These are phyloP conservation scores for Fusarium xyrophilum DNA, from an alignment of 2,329 filamentous ascomycete species.

Conservation along the genomic window DNA sequence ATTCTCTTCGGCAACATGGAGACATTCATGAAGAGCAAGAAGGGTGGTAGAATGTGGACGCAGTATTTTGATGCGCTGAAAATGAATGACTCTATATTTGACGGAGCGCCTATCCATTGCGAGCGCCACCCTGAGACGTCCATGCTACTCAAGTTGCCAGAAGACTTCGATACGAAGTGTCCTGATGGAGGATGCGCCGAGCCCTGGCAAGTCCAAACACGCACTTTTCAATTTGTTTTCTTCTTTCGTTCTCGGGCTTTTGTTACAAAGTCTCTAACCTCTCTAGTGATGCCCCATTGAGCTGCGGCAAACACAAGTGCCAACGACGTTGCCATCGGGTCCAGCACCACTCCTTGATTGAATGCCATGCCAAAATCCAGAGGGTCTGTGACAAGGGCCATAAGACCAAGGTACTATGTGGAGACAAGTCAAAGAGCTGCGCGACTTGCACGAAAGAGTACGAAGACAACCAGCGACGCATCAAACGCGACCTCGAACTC, in stretches of 20 bases:
- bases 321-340: constrained; percentile 67
- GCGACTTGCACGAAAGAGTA: constrained; percentile 60
- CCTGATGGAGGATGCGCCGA: constrained; percentile 74
- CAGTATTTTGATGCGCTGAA: constrained; percentile 65
- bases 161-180: constrained; percentile 67
- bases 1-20: constrained; percentile 74
- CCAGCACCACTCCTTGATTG: constrained; percentile 60
- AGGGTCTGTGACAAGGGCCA: constrained; percentile 62
- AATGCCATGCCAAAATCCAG: constrained; percentile 48
- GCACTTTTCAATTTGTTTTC: too few species aligned
- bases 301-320: constrained; percentile 67
- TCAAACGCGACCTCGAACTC: constrained; percentile 56
- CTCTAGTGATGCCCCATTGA: constrained; percentile 56
- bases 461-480: constrained; percentile 47
- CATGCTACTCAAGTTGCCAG: constrained; percentile 54
- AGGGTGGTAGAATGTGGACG: constrained; percentile 56
- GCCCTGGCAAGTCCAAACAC: constrained; percentile 62
- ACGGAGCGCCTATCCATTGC: constrained; percentile 67
- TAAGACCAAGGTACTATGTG: constrained; percentile 55
- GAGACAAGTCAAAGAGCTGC: constrained; percentile 52
- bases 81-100: constrained; percentile 57
- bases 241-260: too few species aligned
- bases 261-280: too few species aligned
- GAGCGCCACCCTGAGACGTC: constrained; percentile 62
- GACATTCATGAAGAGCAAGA: constrained; percentile 67